Percentiles rank a stretch among this genome's conserved stretches.
Evolutionary conservation across 2,329 filamentous ascomycete genomes (phyloP).

Genomic region (Cladosporium colombiae): DNA sequence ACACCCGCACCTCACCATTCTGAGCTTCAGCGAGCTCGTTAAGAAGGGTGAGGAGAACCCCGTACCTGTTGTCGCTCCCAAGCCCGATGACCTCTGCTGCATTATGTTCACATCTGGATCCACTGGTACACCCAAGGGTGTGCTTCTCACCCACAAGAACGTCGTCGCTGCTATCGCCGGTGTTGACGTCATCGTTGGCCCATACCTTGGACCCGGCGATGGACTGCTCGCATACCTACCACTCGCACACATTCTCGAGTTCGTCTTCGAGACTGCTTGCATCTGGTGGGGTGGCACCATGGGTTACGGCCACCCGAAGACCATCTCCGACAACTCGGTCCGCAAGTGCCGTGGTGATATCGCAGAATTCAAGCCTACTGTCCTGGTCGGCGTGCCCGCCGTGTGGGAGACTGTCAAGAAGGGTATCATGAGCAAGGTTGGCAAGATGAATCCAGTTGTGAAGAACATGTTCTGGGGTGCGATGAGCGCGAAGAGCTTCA

Average conservation of each 20-base stretch:
- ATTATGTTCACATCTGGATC: slow-evolving; percentile 84
- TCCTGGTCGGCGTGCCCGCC: slow-evolving; percentile 91
- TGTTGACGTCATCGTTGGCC: slow-evolving; percentile 73
- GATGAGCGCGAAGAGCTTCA: slow-evolving; percentile 61
- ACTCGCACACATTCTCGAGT: slow-evolving; percentile 93
- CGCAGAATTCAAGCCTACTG: slow-evolving; percentile 82
- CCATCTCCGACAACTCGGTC: slow-evolving; percentile 81
- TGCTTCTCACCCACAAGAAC: slow-evolving; percentile 75
- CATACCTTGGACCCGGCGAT: slow-evolving; percentile 75
- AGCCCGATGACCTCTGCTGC: slow-evolving; percentile 77
- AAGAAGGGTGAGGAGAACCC: slow-evolving; percentile 65
- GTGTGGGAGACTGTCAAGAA: slow-evolving; percentile 98
- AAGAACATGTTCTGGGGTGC: slow-evolving; percentile 77
- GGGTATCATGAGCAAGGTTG: slow-evolving; percentile 80
- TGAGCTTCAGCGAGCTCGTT: slow-evolving; percentile 58
- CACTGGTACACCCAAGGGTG: slow-evolving; percentile 86
- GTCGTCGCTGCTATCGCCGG: slow-evolving; percentile 82
- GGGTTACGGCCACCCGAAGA: slow-evolving; percentile 89
- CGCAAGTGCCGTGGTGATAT: slow-evolving; percentile 93
- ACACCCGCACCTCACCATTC: slow-evolving; percentile 54
- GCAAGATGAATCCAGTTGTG: slow-evolving; percentile 67
- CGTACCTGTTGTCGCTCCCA: slow-evolving; percentile 69
- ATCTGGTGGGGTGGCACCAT: slow-evolving; percentile 88
- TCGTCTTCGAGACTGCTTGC: slow-evolving; percentile 89
- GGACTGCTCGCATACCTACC: slow-evolving; percentile 87